Evolutionary conservation across 768 basidiomycete genomes (phyloP).

Genomic region (Filobasidium floriforme): DNA sequence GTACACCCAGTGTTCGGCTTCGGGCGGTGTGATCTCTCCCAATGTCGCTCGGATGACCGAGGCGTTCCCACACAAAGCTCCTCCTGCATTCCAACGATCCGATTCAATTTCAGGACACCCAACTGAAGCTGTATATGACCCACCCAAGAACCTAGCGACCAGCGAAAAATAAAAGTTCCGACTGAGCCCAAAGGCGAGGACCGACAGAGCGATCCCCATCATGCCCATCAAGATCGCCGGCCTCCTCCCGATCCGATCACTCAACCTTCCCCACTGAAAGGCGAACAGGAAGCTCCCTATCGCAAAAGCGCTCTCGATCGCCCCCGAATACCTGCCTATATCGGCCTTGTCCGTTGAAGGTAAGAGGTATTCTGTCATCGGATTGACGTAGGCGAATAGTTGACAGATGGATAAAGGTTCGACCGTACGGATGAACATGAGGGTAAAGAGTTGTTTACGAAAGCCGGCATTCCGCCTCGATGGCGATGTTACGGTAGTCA

Average conservation of each 20-base stretch:
- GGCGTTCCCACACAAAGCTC: constrained; percentile 20
- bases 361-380: constrained; percentile 27
- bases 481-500: neutral
- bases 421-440: neutral
- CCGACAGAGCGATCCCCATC: constrained; percentile 17
- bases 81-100: constrained; percentile 2
- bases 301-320: constrained; percentile 24
- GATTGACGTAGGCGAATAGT: constrained; percentile 29
- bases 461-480: neutral
- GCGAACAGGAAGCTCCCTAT: constrained; percentile 21
- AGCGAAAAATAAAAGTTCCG: constrained; percentile 26
- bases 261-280: constrained; percentile 28
- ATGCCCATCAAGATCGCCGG: constrained; percentile 26
- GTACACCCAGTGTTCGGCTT: constrained; percentile 27
- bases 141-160: constrained; percentile 22
- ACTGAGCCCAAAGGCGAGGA: constrained; percentile 25
- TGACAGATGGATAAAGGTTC: constrained; percentile 15
- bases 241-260: constrained; percentile 27
- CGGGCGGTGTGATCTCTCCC: constrained; percentile 26
- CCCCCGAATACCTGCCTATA: constrained; percentile 28
- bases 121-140: neutral
- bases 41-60: constrained; percentile 28
- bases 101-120: neutral
- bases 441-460: neutral
- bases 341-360: constrained; percentile 17